Percentiles rank a stretch among this genome's conserved stretches.
These are phyloP conservation scores for Cymbidium sinense DNA, from an alignment of 106 monocot genomes.

Conservation along the genomic window DNA sequence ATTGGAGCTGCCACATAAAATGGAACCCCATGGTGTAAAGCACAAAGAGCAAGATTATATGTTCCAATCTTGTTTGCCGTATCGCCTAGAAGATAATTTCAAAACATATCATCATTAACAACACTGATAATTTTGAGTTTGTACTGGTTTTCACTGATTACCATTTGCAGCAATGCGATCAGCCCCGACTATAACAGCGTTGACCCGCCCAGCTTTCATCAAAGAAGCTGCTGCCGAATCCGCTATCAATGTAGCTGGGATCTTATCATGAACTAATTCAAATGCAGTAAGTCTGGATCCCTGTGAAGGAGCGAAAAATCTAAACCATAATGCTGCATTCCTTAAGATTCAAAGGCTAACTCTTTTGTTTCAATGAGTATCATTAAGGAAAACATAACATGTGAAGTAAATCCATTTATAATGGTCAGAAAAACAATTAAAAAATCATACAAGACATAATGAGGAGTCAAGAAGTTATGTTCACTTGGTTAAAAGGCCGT, in stretches of 20 bases:
- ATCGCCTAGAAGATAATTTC: constrained; percentile 82
- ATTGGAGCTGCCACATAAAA: constrained; percentile 91
- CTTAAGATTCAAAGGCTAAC: too few species aligned
- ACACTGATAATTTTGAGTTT: not conserved
- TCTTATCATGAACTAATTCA: constrained; percentile 89
- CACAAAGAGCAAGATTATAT: constrained; percentile 75
- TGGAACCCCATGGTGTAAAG: constrained; percentile 64
- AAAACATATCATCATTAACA: not conserved
- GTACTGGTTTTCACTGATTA: constrained; percentile 13
- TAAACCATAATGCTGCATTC: too few species aligned
- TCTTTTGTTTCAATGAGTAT: not conserved
- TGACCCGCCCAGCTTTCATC: constrained; percentile 67
- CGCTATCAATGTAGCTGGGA: constrained; percentile 83
- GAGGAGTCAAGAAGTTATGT: not conserved
- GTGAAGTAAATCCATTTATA: not conserved
- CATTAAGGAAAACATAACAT: not conserved
- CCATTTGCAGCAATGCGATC: constrained; percentile 93
- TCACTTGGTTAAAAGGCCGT: constrained; percentile 93
- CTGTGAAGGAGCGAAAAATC: too few species aligned
- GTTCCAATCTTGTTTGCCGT: constrained; percentile 99
- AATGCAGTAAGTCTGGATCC: constrained; percentile 95
- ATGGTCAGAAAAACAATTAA: not conserved
- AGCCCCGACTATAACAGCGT: constrained; percentile 93
- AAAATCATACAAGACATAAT: not conserved
- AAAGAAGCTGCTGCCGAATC: constrained; percentile 91